Evolutionary conservation across 495 filamentous ascomycete genomes (phyloP), one percentile per base, ranked within the genome.

Genomic region (Thermochaetoides thermophila): DNA sequence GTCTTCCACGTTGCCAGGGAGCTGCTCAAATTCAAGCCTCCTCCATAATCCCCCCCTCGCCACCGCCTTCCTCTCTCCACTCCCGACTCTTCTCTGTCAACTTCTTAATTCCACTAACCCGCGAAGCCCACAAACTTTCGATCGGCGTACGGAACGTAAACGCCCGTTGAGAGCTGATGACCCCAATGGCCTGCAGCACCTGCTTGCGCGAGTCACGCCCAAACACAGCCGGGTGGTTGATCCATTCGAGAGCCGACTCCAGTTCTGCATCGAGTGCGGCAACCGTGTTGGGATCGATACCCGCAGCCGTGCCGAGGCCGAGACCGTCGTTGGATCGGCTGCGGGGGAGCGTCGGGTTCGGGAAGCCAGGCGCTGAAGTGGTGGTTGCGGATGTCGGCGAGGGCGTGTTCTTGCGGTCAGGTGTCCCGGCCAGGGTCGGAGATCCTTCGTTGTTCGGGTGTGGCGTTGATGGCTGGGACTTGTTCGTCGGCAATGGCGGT

Each of bases 171-270:
- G 80, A 86, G 42, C 82, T 86, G 44, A 96, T 93, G 29, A 95
- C 84, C 22, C 89, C 89, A 41, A 99, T 96, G 17, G 83, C 82
- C 50, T 99, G 91, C 11, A 99, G 65, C 2, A 99, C 87, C 9
- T 86, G 83, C 58, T 99, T 99, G 45, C 89, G 71, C 21, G 81
- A 85, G 53, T 99, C 89, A n/a, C 89, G 74, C 16, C 77, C 74
- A 45, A 99, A 99, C 6, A 96, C 81, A 1, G 87, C 87, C 5
- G 89, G 91, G 49, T 99, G 91, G 45, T 78, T 83, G 52, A 99
- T 96, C 89, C 89, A 99, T 54, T 99, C 89, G n/a, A 99, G 64
- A n/a, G 79, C 76, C 7, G 81, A 66, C 49, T 95, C 81, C 7
- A 99, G 69, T 46, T 96, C 89, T 4, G 80, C 73, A 48, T 96